These are phyloP conservation scores for Coniferiporia weirii DNA, from an alignment of 1,284 basidiomycete species.

Conservation along the genomic window DNA sequence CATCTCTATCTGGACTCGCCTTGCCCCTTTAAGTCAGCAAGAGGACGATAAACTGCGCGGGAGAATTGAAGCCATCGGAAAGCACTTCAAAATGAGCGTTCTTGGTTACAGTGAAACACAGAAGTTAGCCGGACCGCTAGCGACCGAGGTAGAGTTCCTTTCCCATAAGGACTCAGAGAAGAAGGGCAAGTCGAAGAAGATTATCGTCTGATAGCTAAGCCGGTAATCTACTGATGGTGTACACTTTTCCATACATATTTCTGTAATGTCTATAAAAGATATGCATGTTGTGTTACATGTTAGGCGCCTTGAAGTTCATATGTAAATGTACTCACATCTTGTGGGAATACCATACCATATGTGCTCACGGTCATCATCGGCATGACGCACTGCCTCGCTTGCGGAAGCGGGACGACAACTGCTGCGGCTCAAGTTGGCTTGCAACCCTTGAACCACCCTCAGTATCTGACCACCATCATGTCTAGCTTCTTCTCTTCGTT, in stretches of 20 bases:
- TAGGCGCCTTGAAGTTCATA: too few species aligned
- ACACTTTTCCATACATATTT: slow-evolving; percentile 8
- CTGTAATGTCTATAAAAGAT: not conserved
- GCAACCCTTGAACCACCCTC: not conserved
- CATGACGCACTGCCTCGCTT: too few species aligned
- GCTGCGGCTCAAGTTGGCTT: too few species aligned
- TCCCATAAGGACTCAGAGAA: slow-evolving; percentile 95
- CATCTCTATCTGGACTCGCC: slow-evolving; percentile 93
- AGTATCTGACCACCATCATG: slow-evolving; percentile 16
- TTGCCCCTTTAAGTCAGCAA: slow-evolving; percentile 49
- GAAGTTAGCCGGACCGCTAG: slow-evolving; percentile 75
- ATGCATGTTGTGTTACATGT: too few species aligned
- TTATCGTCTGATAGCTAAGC: slow-evolving; percentile 56
- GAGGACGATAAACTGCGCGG: slow-evolving; percentile 58
- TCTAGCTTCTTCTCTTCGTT: slow-evolving; percentile 51
- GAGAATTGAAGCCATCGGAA: slow-evolving; percentile 70
- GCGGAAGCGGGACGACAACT: too few species aligned
- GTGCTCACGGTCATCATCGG: not conserved
- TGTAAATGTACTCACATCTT: too few species aligned
- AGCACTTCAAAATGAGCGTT: slow-evolving; percentile 89
- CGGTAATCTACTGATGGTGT: slow-evolving; percentile 16
- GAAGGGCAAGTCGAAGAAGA: slow-evolving; percentile 83
- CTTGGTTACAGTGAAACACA: slow-evolving; percentile 74
- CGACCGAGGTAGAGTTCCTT: slow-evolving; percentile 91
- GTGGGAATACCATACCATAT: not conserved